Evolutionary conservation across 768 basidiomycete species (phyloP).

Genomic region (Russula olivacea): DNA sequence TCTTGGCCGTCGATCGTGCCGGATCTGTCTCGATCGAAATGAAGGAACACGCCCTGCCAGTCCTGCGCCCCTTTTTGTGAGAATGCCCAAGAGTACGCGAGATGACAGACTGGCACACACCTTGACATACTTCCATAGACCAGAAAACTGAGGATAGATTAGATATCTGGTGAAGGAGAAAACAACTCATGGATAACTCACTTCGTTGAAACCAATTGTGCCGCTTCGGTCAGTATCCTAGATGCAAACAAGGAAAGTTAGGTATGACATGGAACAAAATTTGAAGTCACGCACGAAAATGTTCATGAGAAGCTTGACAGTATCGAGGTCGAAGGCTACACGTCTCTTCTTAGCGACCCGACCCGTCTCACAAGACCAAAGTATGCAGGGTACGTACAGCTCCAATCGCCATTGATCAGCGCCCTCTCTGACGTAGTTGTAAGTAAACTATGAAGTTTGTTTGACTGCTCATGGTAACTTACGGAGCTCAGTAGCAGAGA

Average conservation of each 20-base stretch:
- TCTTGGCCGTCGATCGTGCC: slow-evolving; percentile 72
- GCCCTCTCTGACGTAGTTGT: slow-evolving; percentile 36
- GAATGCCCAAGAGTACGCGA: not conserved
- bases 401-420: slow-evolving; percentile 64
- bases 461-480: slow-evolving; percentile 29
- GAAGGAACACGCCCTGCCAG: slow-evolving; percentile 79
- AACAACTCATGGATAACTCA: slow-evolving; percentile 26
- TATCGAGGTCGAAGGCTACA: slow-evolving; percentile 77
- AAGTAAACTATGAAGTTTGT: not conserved
- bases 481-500: slow-evolving; percentile 64
- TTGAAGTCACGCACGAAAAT: slow-evolving; percentile 57
- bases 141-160: slow-evolving; percentile 46
- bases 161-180: slow-evolving; percentile 5
- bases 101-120: slow-evolving; percentile 27
- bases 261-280: not conserved
- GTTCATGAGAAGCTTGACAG: slow-evolving; percentile 77
- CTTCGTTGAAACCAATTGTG: slow-evolving; percentile 76
- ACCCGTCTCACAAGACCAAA: not conserved
- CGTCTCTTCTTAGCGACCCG: not conserved
- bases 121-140: slow-evolving; percentile 81
- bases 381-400: slow-evolving; percentile 45
- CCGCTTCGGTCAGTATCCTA: slow-evolving; percentile 70
- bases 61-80: slow-evolving; percentile 38
- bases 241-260: not conserved
- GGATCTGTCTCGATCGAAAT: slow-evolving; percentile 80